Evolutionary conservation across 805 yeast species (phyloP).

Genomic region (Cyberlindnera amylophila): DNA sequence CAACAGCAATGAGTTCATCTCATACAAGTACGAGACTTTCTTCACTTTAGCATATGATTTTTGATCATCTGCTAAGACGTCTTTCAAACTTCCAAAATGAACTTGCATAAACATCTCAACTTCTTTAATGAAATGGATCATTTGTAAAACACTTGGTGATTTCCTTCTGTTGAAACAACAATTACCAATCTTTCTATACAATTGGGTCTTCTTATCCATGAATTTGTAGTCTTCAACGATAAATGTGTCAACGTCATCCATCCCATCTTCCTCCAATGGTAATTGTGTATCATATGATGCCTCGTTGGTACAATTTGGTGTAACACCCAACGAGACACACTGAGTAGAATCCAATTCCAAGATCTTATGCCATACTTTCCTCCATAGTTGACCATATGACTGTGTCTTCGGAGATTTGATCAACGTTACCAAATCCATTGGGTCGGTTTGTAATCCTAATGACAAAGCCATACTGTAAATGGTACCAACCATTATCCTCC

Average conservation of each 20-base stretch:
- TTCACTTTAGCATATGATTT: constrained; percentile 21
- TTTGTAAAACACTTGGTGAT: constrained; percentile 32
- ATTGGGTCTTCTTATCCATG: constrained; percentile 29
- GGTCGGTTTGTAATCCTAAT: constrained; percentile 57
- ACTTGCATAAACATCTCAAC: constrained; percentile 32
- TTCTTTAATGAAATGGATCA: constrained; percentile 30
- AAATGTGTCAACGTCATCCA: constrained; percentile 36
- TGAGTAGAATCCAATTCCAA: constrained; percentile 24
- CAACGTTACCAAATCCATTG: constrained; percentile 28
- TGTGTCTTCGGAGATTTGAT: constrained; percentile 10
- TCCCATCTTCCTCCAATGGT: constrained; percentile 32
- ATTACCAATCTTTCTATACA: constrained; percentile 30
- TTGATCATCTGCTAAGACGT: constrained; percentile 12
- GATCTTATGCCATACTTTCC: constrained; percentile 25
- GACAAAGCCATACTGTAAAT: constrained; percentile 51
- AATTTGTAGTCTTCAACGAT: constrained; percentile 32
- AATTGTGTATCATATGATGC: constrained; percentile 21
- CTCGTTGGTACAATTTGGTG: constrained; percentile 19
- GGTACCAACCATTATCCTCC: constrained; percentile 44
- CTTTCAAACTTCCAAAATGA: constrained; percentile 27
- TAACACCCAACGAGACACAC: constrained; percentile 14
- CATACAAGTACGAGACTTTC: constrained; percentile 23
- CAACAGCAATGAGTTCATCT: constrained; percentile 30
- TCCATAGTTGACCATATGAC: constrained; percentile 22
- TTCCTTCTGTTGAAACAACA: constrained; percentile 32